Conservation (phyloP, 2,329 filamentous ascomycete species). For the Aspergillus aculeatus region DNA sequence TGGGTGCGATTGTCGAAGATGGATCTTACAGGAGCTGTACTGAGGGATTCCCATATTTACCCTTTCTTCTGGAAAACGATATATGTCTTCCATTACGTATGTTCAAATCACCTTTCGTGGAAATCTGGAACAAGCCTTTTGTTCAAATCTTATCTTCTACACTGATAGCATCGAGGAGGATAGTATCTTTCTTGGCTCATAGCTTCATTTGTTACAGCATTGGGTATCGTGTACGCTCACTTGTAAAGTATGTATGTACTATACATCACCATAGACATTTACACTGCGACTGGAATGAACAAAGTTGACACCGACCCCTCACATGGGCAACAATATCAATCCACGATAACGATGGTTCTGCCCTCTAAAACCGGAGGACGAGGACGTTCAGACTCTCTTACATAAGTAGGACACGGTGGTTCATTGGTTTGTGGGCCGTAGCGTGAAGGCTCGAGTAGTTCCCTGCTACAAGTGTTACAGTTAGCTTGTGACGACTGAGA, state of each 20-base stretch:
- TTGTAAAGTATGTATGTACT: not conserved
- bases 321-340: conserved; percentile 19
- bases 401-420: conserved; percentile 25
- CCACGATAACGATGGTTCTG: conserved; percentile 29
- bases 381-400: conserved; percentile 23
- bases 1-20: not conserved
- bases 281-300: conserved; percentile 5
- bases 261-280: conserved; percentile 2
- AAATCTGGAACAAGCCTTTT: too few species aligned
- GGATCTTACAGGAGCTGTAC: not conserved
- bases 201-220: not conserved
- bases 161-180: too few species aligned
- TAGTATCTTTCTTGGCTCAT: not conserved
- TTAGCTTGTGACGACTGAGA: not conserved
- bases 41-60: not conserved
- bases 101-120: not conserved
- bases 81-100: not conserved
- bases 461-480: conserved; percentile 19
- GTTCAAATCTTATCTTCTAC: too few species aligned
- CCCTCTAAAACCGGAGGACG: conserved; percentile 22
- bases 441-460: conserved; percentile 12
- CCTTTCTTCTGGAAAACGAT: not conserved
- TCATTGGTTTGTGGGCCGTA: conserved; percentile 19
- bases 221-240: not conserved
- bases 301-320: not conserved